These are phyloP conservation scores for Hysterangium stoloniferum DNA, from an alignment of 768 basidiomycete genomes.

Conservation along the genomic window DNA sequence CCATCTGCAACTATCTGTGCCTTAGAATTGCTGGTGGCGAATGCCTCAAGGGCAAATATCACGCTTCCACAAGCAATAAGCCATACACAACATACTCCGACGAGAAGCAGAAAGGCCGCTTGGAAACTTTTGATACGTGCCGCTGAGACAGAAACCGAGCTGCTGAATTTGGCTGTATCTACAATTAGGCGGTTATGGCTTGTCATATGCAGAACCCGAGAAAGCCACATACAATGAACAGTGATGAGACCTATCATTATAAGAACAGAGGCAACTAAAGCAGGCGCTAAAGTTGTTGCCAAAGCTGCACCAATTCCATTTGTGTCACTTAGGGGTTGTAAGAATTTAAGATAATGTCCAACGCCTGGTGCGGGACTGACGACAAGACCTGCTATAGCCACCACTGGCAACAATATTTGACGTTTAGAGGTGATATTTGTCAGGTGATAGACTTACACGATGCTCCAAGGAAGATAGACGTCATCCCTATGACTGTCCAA, in stretches of 20 bases:
- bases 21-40: slow-evolving; percentile 28
- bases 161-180: slow-evolving; percentile 49
- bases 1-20: slow-evolving; percentile 54
- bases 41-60: slow-evolving; percentile 56
- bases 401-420: slow-evolving; percentile 41
- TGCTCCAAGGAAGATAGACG: slow-evolving; percentile 45
- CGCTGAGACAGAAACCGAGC: slow-evolving; percentile 55
- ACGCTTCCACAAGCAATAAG: slow-evolving; percentile 61
- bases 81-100: slow-evolving; percentile 49
- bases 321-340: slow-evolving; percentile 41
- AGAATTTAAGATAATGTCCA: slow-evolving; percentile 61
- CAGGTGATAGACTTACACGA: slow-evolving; percentile 42
- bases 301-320: slow-evolving; percentile 52
- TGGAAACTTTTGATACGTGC: slow-evolving; percentile 55
- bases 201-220: no score
- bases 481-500: slow-evolving; percentile 48
- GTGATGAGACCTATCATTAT: slow-evolving; percentile 42
- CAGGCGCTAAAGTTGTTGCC: slow-evolving; percentile 61
- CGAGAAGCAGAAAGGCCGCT: slow-evolving; percentile 52
- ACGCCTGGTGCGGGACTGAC: slow-evolving; percentile 66
- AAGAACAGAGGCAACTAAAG: slow-evolving; percentile 53
- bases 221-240: slow-evolving; percentile 46
- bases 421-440: no score
- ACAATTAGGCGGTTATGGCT: no score
- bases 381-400: slow-evolving; percentile 60